Base-by-base conservation (phyloP, 495 filamentous ascomycete genomes). In the Hypoxylon trugodes region DNA sequence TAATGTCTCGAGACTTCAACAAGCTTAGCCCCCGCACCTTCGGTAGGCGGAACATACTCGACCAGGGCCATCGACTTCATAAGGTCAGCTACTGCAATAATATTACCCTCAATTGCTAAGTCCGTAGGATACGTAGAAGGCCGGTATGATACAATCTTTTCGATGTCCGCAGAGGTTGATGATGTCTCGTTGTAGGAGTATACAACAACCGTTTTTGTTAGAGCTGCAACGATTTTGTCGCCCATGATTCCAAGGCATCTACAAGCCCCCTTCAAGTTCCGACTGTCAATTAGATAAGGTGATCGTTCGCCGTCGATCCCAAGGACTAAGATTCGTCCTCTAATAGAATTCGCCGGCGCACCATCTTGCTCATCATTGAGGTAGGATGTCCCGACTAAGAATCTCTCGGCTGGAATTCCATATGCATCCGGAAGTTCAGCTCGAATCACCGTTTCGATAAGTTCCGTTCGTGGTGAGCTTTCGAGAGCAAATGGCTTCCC, bases 41-140 rank as follows among this genome's bases (percentile, higher is more conserved):
- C 58, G 28, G 76, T 65, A 6, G 82, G 81, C 13, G 78, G 78
- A 6, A 77, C 74, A 66, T 86, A 93, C 68, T 91, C 76, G 8
- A 97, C 77, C 7, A 98, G 72, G 12, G 89, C 89, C 32, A 95
- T 78, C 26, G 90, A 94, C 78, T 97, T 97, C 92, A 96, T 98
- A 33, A 99, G 77, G 66, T 99, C 95, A 1, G 88, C 90, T 3
- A 99, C 87, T 0, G 90, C 90, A 60, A 98, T 94, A 22, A 84
- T 80, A 54, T 89, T 82, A 10, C 76, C 85, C 12, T 81, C 80
- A 7, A 96, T 82, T 9, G 86, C 82, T n/a, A 99, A 61, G 68
- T 96, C 91, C 21, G 96, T 85, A 1, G 95, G 96, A 24, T 90
- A 90, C 0, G 91, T 96, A 15, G 92, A 86, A 9, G 91, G 89